These are phyloP conservation scores for Aspergillus texensis DNA, from an alignment of 2,329 filamentous ascomycete genomes.

Conservation along the genomic window DNA sequence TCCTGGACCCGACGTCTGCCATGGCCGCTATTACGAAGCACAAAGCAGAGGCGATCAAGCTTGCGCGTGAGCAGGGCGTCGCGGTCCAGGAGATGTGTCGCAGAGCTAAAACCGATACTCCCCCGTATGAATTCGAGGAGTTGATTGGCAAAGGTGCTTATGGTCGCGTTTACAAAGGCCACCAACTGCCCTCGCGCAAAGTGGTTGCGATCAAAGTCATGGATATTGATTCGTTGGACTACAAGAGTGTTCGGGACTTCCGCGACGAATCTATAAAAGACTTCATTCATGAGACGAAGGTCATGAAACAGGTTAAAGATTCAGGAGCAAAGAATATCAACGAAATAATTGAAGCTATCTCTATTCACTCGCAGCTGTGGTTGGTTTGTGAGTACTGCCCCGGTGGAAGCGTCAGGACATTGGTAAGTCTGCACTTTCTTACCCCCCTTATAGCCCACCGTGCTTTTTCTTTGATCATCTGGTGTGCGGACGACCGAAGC, in stretches of 20 bases:
- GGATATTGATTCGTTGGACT: slow-evolving; percentile 54
- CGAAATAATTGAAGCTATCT: slow-evolving; percentile 64
- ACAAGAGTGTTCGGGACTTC: slow-evolving; percentile 48
- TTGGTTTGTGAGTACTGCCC: slow-evolving; percentile 69
- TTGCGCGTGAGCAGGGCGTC: slow-evolving; percentile 49
- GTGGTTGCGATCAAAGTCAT: slow-evolving; percentile 56
- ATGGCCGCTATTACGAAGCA: slow-evolving; percentile 51
- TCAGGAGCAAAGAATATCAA: slow-evolving; percentile 66
- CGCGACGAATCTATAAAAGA: slow-evolving; percentile 55
- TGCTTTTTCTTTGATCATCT: slow-evolving; percentile 5
- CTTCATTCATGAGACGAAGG: slow-evolving; percentile 65
- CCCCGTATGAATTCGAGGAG: slow-evolving; percentile 54
- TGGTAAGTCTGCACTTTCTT: slow-evolving; percentile 51
- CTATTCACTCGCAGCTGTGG: slow-evolving; percentile 67
- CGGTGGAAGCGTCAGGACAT: slow-evolving; percentile 65
- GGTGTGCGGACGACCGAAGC: not conserved
- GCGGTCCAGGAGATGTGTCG: slow-evolving; percentile 52
- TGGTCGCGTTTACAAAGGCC: slow-evolving; percentile 55
- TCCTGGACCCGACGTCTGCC: slow-evolving; percentile 46
- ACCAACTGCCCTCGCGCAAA: slow-evolving; percentile 40
- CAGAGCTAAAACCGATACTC: slow-evolving; percentile 46
- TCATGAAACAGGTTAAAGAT: slow-evolving; percentile 64
- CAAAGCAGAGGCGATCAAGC: slow-evolving; percentile 50
- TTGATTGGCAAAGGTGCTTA: slow-evolving; percentile 56
- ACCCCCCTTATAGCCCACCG: not conserved